Conservation (phyloP, 2,329 filamentous ascomycete genomes). For the Colletotrichum coccodes region DNA sequence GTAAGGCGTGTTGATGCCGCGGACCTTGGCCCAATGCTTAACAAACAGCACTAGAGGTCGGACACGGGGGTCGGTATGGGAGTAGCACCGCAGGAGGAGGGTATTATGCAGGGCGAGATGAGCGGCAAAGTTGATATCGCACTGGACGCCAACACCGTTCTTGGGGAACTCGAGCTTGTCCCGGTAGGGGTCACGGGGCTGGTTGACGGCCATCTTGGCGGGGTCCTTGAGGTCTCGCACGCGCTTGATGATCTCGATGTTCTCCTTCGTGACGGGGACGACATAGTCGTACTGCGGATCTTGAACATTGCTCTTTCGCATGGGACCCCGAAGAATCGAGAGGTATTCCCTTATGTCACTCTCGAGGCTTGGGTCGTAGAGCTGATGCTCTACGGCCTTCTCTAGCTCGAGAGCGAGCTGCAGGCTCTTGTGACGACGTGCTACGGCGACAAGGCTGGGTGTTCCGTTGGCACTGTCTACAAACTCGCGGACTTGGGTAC, state of each 20-base stretch:
- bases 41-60: conserved; percentile 84
- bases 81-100: conserved; percentile 83
- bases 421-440: conserved; percentile 62
- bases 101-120: conserved; percentile 88
- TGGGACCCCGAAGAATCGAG: conserved; percentile 55
- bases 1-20: conserved; percentile 88
- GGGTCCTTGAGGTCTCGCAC: conserved; percentile 60
- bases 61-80: conserved; percentile 80
- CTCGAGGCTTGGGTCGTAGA: conserved; percentile 52
- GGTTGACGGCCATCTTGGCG: conserved; percentile 58
- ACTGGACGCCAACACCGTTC: conserved; percentile 81
- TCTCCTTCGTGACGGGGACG: conserved; percentile 49
- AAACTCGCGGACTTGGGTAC: conserved; percentile 36
- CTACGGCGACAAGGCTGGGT: conserved; percentile 51
- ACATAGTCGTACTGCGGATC: conserved; percentile 41
- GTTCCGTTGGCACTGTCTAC: conserved; percentile 30
- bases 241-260: conserved; percentile 47
- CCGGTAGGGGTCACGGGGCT: conserved; percentile 63
- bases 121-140: conserved; percentile 92
- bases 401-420: conserved; percentile 68
- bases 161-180: conserved; percentile 82
- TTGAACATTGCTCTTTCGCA: conserved; percentile 36
- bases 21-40: conserved; percentile 89
- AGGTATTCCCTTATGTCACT: conserved; percentile 59
- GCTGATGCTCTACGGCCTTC: conserved; percentile 57